Evolutionary conservation across 768 basidiomycete species (phyloP), one percentile per base, ranked within the genome.

Genomic region (Tulasnella sp.): DNA sequence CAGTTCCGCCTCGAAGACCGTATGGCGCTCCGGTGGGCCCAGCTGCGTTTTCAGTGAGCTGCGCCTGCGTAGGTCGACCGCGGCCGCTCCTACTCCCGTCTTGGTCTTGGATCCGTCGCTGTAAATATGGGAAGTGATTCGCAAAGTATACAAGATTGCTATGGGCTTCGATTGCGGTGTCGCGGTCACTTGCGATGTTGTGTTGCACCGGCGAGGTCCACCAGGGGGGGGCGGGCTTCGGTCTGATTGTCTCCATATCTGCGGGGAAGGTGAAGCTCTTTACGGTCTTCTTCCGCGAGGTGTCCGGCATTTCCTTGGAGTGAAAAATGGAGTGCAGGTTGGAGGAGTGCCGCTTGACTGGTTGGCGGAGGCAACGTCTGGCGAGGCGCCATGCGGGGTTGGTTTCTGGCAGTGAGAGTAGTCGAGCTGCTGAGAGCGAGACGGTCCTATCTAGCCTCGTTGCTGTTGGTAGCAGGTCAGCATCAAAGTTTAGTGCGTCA

Each of bases 31-130:
- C 9, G 74, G 74, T 0, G 5, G 16, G 10, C 74, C 74, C 26
- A 75, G 37, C 9, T 48, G 74, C 3, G n/a, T 40, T n/a, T 7
- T 13, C 9, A 69, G 75, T 15, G 7, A 9, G 2, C n/a, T 26
- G 0, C 32, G n/a, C 1, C 3, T 23, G 23, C 29, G 75, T 1
- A 70, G 74, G 29, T 74, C 37, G 11, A 44, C 20, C 3, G 77
- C 77, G 1, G 40, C 77, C 26, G 77, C 77, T n/a, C 73, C 72
- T 18, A 44, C 57, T 26, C 77, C 77, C 18, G 13, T n/a, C 9
- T 70, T 3, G 32, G 79, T 79, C 29, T 72, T 79, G 9, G 79
- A 79, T 32, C 79, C 79, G 46, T 79, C 79, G 32, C 51, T 79
- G 78, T 79, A 79, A 10, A 79, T 3, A 20, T 26, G 75, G 78